Conservation (phyloP, 2,329 filamentous ascomycete genomes). For the Atkinsonella hypoxylon region DNA sequence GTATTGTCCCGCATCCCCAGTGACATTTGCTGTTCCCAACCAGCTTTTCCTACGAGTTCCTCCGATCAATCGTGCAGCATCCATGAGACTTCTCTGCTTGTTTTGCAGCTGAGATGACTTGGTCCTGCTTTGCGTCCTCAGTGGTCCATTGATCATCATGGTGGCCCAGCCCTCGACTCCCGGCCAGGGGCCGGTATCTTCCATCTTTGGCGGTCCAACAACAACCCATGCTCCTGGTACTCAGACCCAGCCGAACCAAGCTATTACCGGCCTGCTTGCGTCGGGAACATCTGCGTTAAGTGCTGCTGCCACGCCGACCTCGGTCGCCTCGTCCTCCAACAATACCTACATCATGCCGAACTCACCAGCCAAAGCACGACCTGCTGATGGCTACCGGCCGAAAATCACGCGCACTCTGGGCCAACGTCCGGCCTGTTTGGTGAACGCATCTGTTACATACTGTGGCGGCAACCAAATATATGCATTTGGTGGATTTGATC, state of each 20-base stretch:
- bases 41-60: not conserved
- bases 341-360: slow-evolving; percentile 89
- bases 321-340: slow-evolving; percentile 37
- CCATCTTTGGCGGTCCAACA: slow-evolving; percentile 34
- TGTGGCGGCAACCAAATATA: slow-evolving; percentile 96
- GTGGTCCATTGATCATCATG: slow-evolving; percentile 14
- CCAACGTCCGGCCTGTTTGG: slow-evolving; percentile 80
- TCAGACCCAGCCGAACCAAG: slow-evolving; percentile 15
- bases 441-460: slow-evolving; percentile 98
- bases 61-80: not conserved
- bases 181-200: slow-evolving; percentile 24
- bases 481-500: slow-evolving; percentile 95
- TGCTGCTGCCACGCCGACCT: slow-evolving; percentile 12
- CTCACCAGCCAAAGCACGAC: slow-evolving; percentile 58
- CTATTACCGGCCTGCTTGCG: slow-evolving; percentile 15
- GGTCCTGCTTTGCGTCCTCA: not conserved
- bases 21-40: not conserved
- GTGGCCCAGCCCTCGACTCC: slow-evolving; percentile 36
- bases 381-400: slow-evolving; percentile 68
- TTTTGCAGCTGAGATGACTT: slow-evolving; percentile 6
- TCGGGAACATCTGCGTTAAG: slow-evolving; percentile 15
- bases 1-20: not conserved
- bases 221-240: slow-evolving; percentile 16
- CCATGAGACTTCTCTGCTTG: not conserved
- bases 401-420: slow-evolving; percentile 69